Conservation (phyloP, 257 asterid species). For the Penstemon barbatus region DNA sequence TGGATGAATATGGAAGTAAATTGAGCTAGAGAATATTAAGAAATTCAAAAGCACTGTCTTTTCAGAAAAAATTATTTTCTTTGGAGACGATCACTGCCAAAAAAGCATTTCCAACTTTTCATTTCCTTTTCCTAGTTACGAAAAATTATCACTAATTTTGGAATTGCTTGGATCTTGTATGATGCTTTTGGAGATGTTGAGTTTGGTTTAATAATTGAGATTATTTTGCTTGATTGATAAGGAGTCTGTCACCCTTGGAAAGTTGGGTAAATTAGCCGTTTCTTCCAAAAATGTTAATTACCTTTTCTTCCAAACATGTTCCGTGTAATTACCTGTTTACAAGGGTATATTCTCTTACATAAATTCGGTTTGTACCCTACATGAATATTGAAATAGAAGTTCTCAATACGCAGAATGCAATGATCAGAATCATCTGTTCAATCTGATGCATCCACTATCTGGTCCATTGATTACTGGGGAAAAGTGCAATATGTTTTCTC, state of each 20-base stretch:
- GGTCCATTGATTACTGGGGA: too few species aligned
- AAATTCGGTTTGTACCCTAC: too few species aligned
- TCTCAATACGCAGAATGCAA: too few species aligned
- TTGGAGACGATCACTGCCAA: background rate
- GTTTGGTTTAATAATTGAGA: too few species aligned
- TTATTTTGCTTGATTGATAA: background rate
- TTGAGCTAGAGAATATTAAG: background rate
- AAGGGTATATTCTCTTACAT: too few species aligned
- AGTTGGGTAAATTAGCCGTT: background rate
- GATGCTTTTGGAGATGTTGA: background rate
- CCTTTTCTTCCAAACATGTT: background rate
- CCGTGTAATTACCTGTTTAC: background rate
- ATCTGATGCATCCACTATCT: too few species aligned
- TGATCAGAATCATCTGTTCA: too few species aligned
- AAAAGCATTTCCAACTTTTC: background rate
- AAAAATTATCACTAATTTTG: background rate
- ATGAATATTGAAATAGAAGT: too few species aligned
- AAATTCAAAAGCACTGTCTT: background rate
- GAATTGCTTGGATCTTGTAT: background rate
- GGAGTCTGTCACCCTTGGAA: background rate
- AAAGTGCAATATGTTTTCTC: too few species aligned
- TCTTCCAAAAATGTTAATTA: background rate
- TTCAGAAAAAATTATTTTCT: conserved; percentile 1
- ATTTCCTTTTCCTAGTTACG: conserved; percentile 1
- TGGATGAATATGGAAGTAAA: background rate